phyloP scores from a whole-genome alignment of 352 stramenopile species.

The Globisporangium nodosum region DNA sequence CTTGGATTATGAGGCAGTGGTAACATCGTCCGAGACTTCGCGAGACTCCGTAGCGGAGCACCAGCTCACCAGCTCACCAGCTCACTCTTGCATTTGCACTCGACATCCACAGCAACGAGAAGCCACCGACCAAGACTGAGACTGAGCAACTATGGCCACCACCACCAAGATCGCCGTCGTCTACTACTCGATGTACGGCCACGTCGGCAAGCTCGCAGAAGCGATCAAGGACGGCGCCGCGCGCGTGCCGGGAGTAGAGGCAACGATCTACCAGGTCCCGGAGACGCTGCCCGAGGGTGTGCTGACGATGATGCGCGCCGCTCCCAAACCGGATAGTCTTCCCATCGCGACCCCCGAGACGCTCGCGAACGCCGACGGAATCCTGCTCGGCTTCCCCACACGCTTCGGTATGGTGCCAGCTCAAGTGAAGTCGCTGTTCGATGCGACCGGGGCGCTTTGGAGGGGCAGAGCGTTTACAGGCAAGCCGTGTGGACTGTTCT shows the following conservation, averaged over 20 bases:
- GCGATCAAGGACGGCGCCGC: slow-evolving; percentile 60
- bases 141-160: not conserved
- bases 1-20: too few relatives aligned
- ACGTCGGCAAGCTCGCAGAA: slow-evolving; percentile 63
- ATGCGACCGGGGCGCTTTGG: slow-evolving; percentile 76
- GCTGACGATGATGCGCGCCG: slow-evolving; percentile 60
- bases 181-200: slow-evolving; percentile 84
- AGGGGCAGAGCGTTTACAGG: slow-evolving; percentile 41
- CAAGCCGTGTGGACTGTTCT: slow-evolving; percentile 81
- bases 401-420: slow-evolving; percentile 71
- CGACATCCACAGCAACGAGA: not conserved
- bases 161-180: slow-evolving; percentile 69
- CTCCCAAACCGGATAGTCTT: slow-evolving; percentile 32
- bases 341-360: slow-evolving; percentile 44
- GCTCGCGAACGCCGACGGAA: slow-evolving; percentile 65
- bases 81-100: slow-evolving; percentile 2
- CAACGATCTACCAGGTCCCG: slow-evolving; percentile 57
- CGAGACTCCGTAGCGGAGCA: too few relatives aligned
- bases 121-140: not conserved
- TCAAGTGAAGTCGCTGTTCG: slow-evolving; percentile 84
- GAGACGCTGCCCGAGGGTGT: slow-evolving; percentile 75
- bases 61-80: too few relatives aligned
- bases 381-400: slow-evolving; percentile 80
- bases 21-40: too few relatives aligned
- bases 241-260: slow-evolving; percentile 40